Conservation (phyloP, 2,329 filamentous ascomycete genomes). For the Microsporum audouinii region DNA sequence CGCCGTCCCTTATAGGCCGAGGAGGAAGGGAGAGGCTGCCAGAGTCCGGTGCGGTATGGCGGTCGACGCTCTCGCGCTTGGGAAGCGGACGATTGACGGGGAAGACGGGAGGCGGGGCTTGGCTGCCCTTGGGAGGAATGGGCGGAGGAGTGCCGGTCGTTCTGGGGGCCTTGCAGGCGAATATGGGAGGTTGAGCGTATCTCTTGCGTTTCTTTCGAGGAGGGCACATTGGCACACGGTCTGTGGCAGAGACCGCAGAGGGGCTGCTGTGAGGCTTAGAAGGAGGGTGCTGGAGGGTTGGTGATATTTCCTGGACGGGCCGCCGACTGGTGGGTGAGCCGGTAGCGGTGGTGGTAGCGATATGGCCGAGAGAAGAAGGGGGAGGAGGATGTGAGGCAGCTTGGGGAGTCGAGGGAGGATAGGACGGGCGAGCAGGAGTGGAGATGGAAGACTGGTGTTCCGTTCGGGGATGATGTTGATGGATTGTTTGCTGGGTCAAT, state of each 20-base stretch:
- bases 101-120: conserved; percentile 5
- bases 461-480: not conserved
- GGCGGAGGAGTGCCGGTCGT: conserved; percentile 32
- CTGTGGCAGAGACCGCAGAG: not conserved
- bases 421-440: conserved; percentile 3
- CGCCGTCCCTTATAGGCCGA: conserved; percentile 16
- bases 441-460: conserved; percentile 1
- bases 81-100: conserved; percentile 18
- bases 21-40: conserved; percentile 9
- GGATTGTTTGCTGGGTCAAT: conserved; percentile 7
- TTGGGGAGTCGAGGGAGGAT: conserved; percentile 7
- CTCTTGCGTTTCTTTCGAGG: conserved; percentile 40
- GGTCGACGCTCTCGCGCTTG: conserved; percentile 21
- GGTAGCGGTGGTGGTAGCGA: not conserved
- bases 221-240: conserved; percentile 18
- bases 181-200: conserved; percentile 44
- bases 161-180: conserved; percentile 35
- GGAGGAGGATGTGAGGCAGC: not conserved
- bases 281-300: not conserved
- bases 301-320: conserved; percentile 1
- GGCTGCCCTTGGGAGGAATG: conserved; percentile 26
- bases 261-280: not conserved
- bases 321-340: conserved; percentile 1
- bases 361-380: not conserved
- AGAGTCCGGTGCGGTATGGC: conserved; percentile 1